Evolutionary conservation across 225 moss, liverwort and hornwort species (phyloP).

Genomic region (Pseudisothecium myosuroides): DNA sequence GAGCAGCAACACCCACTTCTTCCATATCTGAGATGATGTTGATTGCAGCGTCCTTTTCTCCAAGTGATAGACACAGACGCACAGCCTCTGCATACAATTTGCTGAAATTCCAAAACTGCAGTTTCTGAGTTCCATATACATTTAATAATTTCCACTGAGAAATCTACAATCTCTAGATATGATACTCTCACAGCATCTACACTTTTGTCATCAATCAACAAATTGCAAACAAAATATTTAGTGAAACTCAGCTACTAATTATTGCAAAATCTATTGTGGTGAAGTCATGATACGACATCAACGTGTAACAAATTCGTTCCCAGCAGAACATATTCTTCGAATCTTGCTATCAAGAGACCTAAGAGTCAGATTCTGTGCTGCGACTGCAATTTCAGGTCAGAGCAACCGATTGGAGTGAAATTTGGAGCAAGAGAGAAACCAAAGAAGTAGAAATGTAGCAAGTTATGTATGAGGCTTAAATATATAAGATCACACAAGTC

Average conservation of each 20-base stretch:
- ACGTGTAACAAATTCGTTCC: not conserved
- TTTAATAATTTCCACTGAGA: not conserved
- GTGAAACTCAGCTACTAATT: not conserved
- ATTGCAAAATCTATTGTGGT: not conserved
- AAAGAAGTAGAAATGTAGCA: not conserved
- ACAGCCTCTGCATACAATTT: constrained; percentile 77
- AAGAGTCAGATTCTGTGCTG: not conserved
- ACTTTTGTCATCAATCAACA: not conserved
- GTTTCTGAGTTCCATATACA: not conserved
- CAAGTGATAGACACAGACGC: constrained; percentile 60
- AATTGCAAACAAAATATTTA: not conserved
- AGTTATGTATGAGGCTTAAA: not conserved
- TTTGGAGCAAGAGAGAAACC: not conserved
- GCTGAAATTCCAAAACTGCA: constrained; percentile 34
- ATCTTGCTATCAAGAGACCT: not conserved
- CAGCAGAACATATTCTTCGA: not conserved
- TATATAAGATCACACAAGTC: not conserved
- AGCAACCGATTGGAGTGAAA: not conserved
- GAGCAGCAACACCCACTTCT: constrained; percentile 61
- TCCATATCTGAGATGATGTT: constrained; percentile 80
- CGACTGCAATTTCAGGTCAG: not conserved
- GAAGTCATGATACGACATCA: not conserved
- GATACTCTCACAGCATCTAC: not conserved
- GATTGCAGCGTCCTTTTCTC: constrained; percentile 75
- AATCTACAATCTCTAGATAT: not conserved